Percentiles rank a stretch among this genome's conserved stretches.
Evolutionary conservation across 192 early-diverging fungal genomes (phyloP).

Genomic region (Backusella sp.): DNA sequence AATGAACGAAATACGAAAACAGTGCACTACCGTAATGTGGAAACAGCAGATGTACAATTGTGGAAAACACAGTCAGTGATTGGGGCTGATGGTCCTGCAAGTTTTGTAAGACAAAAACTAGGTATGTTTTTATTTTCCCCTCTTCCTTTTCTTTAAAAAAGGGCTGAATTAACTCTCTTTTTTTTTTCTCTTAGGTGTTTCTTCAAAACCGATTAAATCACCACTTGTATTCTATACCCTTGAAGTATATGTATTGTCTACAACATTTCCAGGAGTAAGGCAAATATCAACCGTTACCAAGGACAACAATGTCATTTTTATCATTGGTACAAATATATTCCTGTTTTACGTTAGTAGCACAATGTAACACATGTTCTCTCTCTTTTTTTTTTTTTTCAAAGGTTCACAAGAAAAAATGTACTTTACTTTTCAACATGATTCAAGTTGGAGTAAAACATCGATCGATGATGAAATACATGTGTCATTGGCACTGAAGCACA

Average conservation of each 20-base stretch:
- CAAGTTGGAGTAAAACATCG: constrained; percentile 12
- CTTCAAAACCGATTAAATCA: background rate
- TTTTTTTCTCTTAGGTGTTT: background rate
- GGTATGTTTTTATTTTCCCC: background rate
- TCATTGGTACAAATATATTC: constrained; percentile 17
- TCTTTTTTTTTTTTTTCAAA: background rate
- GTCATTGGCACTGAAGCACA: background rate
- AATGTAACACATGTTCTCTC: background rate
- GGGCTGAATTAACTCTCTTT: background rate
- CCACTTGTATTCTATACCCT: constrained; percentile 19
- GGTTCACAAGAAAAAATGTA: constrained; percentile 10
- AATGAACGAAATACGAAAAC: constrained; percentile 5
- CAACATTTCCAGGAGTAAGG: constrained; percentile 20
- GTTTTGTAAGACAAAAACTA: constrained; percentile 18
- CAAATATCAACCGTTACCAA: constrained; percentile 17
- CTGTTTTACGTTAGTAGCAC: background rate
- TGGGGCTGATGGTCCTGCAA: constrained; percentile 6
- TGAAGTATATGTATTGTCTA: background rate
- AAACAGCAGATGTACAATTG: constrained; percentile 6
- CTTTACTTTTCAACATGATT: constrained; percentile 5
- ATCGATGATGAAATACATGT: constrained; percentile 13
- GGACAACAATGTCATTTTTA: constrained; percentile 9
- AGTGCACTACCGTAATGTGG: background rate
- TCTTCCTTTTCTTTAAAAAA: background rate
- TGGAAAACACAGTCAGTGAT: constrained; percentile 16